These are phyloP conservation scores for Amanita brunnescens DNA, from an alignment of 768 basidiomycete genomes.

Conservation along the genomic window DNA sequence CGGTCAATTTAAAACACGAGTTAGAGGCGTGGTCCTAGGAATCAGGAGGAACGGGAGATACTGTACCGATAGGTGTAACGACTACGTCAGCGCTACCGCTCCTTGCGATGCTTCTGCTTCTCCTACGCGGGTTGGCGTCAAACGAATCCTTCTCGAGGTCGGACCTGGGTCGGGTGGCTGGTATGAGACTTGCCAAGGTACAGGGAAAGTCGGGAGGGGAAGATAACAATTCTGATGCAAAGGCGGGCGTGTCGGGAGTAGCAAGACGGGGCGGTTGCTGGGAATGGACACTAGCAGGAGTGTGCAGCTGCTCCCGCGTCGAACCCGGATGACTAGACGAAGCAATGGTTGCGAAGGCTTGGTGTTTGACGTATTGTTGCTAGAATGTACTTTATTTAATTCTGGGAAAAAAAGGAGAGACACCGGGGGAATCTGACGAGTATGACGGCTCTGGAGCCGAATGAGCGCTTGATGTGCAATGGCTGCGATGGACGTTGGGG, in stretches of 20 bases:
- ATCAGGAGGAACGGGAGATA: slow-evolving; percentile 7
- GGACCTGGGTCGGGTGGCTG: slow-evolving; percentile 54
- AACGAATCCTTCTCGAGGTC: slow-evolving; percentile 43
- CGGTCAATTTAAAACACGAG: slow-evolving; percentile 2
- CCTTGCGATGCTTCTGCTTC: slow-evolving; percentile 13
- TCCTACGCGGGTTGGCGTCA: neutral
- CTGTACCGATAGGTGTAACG: slow-evolving; percentile 26
- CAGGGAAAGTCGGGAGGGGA: slow-evolving; percentile 19
- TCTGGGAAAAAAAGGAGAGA: neutral
- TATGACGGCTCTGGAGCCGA: slow-evolving; percentile 1
- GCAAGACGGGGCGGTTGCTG: slow-evolving; percentile 32
- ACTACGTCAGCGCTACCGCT: slow-evolving; percentile 22
- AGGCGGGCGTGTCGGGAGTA: slow-evolving; percentile 2
- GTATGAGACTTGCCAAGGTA: slow-evolving; percentile 40
- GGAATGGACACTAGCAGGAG: slow-evolving; percentile 34
- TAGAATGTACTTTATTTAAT: slow-evolving; percentile 3
- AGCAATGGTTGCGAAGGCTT: slow-evolving; percentile 49
- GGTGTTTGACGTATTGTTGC: neutral
- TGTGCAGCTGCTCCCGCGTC: slow-evolving; percentile 45
- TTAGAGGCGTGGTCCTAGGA: slow-evolving; percentile 4
- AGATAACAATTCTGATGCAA: slow-evolving; percentile 11
- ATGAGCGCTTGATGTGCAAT: neutral
- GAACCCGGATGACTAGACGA: slow-evolving; percentile 47
- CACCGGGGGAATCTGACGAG: neutral
- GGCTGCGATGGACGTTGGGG: neutral